Evolutionary conservation across 2,329 filamentous ascomycete species (phyloP).

Genomic region (Dothiorella sarmentorum): DNA sequence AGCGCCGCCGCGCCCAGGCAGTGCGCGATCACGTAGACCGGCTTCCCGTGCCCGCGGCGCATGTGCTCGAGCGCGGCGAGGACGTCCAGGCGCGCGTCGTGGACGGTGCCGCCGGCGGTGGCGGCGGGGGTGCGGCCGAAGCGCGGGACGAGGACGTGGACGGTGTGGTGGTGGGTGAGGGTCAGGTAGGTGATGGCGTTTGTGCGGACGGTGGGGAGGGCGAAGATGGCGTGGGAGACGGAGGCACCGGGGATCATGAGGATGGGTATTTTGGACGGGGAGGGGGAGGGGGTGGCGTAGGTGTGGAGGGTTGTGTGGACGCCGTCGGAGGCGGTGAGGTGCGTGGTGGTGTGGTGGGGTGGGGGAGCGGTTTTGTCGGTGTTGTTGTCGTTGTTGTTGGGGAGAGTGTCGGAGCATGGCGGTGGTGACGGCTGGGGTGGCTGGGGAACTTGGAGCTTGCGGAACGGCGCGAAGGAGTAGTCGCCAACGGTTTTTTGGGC

Average conservation of each 20-base stretch:
- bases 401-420: too few relatives aligned
- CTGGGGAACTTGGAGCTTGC: conserved; percentile 53
- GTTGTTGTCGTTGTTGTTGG: too few relatives aligned
- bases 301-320: conserved; percentile 42
- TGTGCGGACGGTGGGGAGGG: conserved; percentile 60
- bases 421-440: conserved; percentile 36
- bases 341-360: conserved; percentile 42
- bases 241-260: conserved; percentile 62
- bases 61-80: conserved; percentile 55
- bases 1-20: conserved; percentile 63
- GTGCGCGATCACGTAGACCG: conserved; percentile 59
- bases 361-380: too few relatives aligned
- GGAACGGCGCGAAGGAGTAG: conserved; percentile 55
- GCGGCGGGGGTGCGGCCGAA: conserved; percentile 54
- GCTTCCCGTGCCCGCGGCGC: conserved; percentile 31
- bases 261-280: conserved; percentile 38
- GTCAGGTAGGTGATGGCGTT: conserved; percentile 64
- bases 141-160: conserved; percentile 57
- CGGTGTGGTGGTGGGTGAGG: conserved; percentile 57
- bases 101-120: conserved; percentile 56
- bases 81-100: conserved; percentile 59
- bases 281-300: neutral
- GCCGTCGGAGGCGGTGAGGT: conserved; percentile 52
- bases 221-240: conserved; percentile 62
- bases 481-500: conserved; percentile 51